Percentiles rank a stretch among this genome's conserved stretches.
Conservation (phyloP, 306 rosid species). For the Herpetospermum pedunculosum region DNA sequence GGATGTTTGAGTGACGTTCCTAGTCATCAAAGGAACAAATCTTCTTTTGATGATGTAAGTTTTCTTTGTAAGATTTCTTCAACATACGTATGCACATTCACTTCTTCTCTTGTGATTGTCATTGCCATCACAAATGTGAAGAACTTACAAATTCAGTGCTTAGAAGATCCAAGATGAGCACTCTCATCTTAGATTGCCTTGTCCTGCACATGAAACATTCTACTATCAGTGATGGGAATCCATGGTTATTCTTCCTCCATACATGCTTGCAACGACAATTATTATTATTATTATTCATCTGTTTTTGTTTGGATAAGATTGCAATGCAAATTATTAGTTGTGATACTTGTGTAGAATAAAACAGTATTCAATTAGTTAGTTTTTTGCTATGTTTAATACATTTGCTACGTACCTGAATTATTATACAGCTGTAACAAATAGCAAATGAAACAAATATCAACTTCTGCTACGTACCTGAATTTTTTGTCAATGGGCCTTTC, state of each 20-base stretch:
- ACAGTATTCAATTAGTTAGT: not conserved
- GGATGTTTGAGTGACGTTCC: slow-evolving; percentile 68
- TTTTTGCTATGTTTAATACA: not conserved
- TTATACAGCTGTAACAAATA: no score
- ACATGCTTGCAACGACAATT: not conserved
- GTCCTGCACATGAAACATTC: not conserved
- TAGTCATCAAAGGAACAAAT: slow-evolving; percentile 59
- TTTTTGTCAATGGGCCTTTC: not conserved
- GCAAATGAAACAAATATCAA: not conserved
- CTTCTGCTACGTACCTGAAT: not conserved
- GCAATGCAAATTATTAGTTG: not conserved
- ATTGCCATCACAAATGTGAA: not conserved
- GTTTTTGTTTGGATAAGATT: slow-evolving; percentile 6
- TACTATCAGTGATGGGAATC: not conserved
- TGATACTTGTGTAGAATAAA: not conserved
- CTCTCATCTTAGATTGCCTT: not conserved
- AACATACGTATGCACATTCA: not conserved
- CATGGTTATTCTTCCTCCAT: not conserved
- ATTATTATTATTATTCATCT: not conserved
- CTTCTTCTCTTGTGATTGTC: not conserved
- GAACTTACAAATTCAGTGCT: not conserved
- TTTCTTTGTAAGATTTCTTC: slow-evolving; percentile 9
- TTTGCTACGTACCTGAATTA: not conserved
- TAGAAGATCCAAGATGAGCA: not conserved
- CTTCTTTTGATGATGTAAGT: slow-evolving; percentile 84